Percentiles rank a stretch among this genome's conserved stretches.
Evolutionary conservation across 75 land plant genomes (phyloP).

Genomic region (Picea glauca): DNA sequence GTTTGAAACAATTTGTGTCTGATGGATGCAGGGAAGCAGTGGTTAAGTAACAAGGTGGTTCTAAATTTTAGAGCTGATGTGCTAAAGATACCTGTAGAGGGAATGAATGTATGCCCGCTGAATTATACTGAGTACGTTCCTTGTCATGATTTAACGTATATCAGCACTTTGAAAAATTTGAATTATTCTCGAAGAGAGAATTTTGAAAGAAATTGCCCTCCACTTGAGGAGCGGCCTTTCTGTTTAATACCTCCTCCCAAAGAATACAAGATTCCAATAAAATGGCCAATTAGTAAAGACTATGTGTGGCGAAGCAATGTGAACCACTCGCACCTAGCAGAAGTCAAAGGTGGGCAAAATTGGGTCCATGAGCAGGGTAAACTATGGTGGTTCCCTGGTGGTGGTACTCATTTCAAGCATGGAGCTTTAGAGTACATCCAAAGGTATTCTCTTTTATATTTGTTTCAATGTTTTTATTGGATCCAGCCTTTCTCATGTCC

Average conservation of each 20-base stretch:
- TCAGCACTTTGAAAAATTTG: conserved; percentile 23
- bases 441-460: conserved; percentile 35
- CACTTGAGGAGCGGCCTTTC: conserved; percentile 53
- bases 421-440: conserved; percentile 83
- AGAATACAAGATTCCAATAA: conserved; percentile 72
- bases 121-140: conserved; percentile 69
- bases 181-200: conserved; percentile 52
- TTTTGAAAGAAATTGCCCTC: conserved; percentile 83
- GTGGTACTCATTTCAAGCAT: conserved; percentile 92
- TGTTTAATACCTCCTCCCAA: conserved; percentile 81
- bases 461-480: neutral
- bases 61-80: conserved; percentile 34
- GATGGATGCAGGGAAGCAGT: conserved; percentile 27
- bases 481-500: neutral
- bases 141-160: conserved; percentile 60
- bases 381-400: conserved; percentile 91
- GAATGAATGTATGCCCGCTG: conserved; percentile 66
- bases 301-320: conserved; percentile 86
- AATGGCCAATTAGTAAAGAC: conserved; percentile 78
- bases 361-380: conserved; percentile 80
- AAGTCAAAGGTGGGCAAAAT: conserved; percentile 94
- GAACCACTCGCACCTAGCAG: conserved; percentile 77
- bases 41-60: conserved; percentile 45
- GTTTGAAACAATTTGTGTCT: neutral
- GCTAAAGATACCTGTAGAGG: conserved; percentile 36